These are phyloP conservation scores for Colletotrichum paranaense DNA, from an alignment of 2,329 filamentous ascomycete genomes.

Conservation along the genomic window DNA sequence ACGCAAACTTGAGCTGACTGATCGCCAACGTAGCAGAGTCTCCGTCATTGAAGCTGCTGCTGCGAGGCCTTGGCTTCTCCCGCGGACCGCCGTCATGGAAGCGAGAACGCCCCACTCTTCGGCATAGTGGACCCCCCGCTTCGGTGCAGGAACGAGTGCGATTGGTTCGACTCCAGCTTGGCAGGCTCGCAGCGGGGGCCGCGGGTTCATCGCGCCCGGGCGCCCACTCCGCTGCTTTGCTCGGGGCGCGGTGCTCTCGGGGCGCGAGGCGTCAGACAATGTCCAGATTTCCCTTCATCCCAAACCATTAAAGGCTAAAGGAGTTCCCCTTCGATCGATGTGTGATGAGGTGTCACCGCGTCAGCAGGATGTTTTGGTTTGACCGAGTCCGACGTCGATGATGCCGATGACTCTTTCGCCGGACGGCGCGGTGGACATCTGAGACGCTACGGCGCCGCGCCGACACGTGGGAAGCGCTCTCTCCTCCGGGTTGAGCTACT, in stretches of 20 bases:
- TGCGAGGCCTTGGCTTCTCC: no score
- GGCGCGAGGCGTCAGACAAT: not conserved
- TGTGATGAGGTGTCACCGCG: not conserved
- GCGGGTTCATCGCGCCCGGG: not conserved
- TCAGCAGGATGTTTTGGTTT: not conserved
- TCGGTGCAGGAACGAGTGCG: not conserved
- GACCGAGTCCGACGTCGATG: not conserved
- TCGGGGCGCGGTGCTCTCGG: conserved; percentile 25
- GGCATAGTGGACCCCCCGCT: not conserved
- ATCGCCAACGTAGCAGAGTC: not conserved
- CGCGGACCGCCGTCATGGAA: conserved; percentile 11
- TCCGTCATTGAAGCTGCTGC: no score
- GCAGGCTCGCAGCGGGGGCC: conserved; percentile 12
- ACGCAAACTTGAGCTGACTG: not conserved
- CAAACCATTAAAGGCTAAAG: not conserved
- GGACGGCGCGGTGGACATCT: not conserved
- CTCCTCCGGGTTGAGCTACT: not conserved
- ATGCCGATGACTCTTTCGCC: conserved; percentile 12
- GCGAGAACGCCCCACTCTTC: not conserved
- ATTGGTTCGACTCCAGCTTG: conserved; percentile 17
- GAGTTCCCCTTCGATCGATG: not conserved
- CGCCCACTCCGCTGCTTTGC: not conserved
- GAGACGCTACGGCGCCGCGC: not conserved
- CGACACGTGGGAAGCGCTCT: not conserved
- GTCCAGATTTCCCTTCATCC: no score